Evolutionary conservation across 257 asterid genomes (phyloP), one percentile per base, ranked within the genome.

Genomic region (Primulina tabacum): DNA sequence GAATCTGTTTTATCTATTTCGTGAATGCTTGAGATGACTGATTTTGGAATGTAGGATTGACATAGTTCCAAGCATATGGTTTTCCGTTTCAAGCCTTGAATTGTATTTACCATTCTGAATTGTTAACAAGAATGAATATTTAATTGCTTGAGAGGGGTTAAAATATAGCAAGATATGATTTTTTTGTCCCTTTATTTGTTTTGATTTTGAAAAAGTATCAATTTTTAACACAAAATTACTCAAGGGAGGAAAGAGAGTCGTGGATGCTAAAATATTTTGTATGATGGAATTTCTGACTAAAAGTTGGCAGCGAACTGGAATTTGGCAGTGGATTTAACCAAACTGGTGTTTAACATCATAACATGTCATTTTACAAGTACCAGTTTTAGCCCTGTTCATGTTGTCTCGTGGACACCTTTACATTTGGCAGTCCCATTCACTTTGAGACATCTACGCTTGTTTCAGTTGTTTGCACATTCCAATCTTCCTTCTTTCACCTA

Each of bases 51-150:
- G 30, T 29, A 55, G 21, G 50, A 5, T 47, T 14, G 14, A 63
- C 52, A 26, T 62, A 18, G 57, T 67, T 62, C 16, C 62, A 71
- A 62, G 29, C 43, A 37, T 64, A 12, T 32, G 43, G 70, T 64
- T 47, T 40, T 63, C 70, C 17, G 21, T 67, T 10, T 47, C 11
- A 58, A 35, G 53, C 56, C 72, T 57, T 9, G 8, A n/a, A 69
- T 37, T 52, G n/a, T 64, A 64, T 64, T 68, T 18, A 18, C 71
- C 50, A 64, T 47, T 68, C 67, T 68, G 43, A 28, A 34, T 37
- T 40, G 37, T 24, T 55, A 40, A 69, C 61, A 70, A 61, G 73
- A 69, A 69, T 72, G 71, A 64, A 65, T 69, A 69, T 75, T 72
- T 71, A 65, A 29, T 59, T 47, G 47, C 60, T 75, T 8, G 28